Base-by-base conservation (phyloP, 75 land plant species). In the Isoetes taiwanensis region DNA sequence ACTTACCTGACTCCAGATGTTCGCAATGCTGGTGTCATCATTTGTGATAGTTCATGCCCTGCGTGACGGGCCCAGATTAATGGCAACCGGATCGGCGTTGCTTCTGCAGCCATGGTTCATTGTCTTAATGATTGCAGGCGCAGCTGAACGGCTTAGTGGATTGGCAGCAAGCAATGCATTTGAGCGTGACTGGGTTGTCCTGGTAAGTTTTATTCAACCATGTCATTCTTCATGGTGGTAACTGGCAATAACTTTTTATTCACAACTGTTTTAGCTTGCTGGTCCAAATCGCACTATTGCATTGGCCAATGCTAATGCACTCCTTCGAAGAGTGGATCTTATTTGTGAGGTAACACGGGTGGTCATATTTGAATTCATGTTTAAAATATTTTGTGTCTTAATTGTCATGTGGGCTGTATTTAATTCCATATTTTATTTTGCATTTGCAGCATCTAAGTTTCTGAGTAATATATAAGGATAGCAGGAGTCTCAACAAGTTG, bases 281-380 rank as follows among this genome's bases (percentile, higher is more conserved):
- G 97, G 97, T 6, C 57, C 78, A 38, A 91, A 81, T 68, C 77
- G 97, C 24, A 82, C 82, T 37, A 74, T 87, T 57, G 97, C 97
- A 28, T 75, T 91, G 35, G 95, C 97, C 25, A 57, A 81, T 34
- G 97, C 97, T 25, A 91, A 91, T 87, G 88, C 97, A 19, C 67
- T 83, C 66, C 73, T 91, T 28, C 74, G 76, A 62, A 78, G 97
- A 38, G 70, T 91, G 52, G 95, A 87, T 64, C 78, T 91, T 37
- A 72, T 87, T 3, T 91, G 97, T 65, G 97, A 91, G 97, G 97
- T 90, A n/a, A n/a, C n/a, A n/a, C n/a, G n/a, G n/a, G n/a, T n/a
- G n/a, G n/a, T n/a, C n/a, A n/a, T n/a, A n/a, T n/a, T n/a, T n/a
- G n/a, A n/a, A n/a, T n/a, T n/a, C n/a, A n/a, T n/a, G n/a, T n/a